Base-by-base conservation (phyloP, 306 rosid species). In the Ammopiptanthus mongolicus region DNA sequence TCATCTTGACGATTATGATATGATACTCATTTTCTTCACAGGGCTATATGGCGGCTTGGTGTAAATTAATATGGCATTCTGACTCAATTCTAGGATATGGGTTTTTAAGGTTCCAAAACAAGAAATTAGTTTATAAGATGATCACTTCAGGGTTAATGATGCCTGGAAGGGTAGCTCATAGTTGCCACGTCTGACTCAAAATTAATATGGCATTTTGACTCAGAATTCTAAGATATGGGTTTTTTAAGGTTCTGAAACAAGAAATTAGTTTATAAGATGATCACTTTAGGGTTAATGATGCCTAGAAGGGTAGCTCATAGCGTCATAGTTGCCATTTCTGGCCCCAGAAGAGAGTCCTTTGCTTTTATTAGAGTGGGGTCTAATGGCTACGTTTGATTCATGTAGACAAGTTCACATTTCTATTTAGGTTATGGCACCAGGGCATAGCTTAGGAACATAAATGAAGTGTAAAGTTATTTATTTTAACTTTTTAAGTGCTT, bases 41-140 rank as follows among this genome's bases (percentile, higher is more conserved):
- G 31, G 53, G 65, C 41, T 65, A 69, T 52, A 22, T 15, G 37
- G 48, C 10, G 17, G 51, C 61, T 55, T 53, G 53, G 58, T 52
- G 22, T 55, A 69, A 22, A 31, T 42, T 69, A 58, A 58, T 74
- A 59, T 80, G 65, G 33, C 72, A 28, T 74, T 66, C n/a, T 36
- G 52, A 22, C 39, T 44, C 60, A 13, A 46, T 22, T 48, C 28
- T 71, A 21, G 65, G 55, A 59, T 10, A 19, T 18, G 56, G 12
- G 39, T 42, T 55, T 47, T 44, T 29, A 11, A 39, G 53, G 78
- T 29, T 71, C 23, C 41, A 13, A 56, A 29, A 23, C 71, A 71
- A 31, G 42, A 34, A 15, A 76, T 42, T 56, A 56, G 55, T 15
- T 69, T 70, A 2, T 23, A 70, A 31, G 68, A 53, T 17, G 47